Conservation (phyloP, 2,329 filamentous ascomycete species). For the Aspergillus pseudotamarii region DNA sequence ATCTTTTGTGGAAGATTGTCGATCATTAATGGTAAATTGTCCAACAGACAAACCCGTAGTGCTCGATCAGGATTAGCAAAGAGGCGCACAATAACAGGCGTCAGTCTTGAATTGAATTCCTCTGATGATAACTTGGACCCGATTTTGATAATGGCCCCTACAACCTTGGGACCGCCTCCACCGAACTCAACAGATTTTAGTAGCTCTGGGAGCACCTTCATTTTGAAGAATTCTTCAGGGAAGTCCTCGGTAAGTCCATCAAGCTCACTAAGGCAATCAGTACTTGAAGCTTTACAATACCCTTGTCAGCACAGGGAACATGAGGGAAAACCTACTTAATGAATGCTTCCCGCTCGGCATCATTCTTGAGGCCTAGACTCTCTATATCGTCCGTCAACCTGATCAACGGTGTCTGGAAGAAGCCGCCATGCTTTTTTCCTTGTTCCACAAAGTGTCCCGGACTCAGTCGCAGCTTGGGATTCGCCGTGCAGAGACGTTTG, state of each 20-base stretch:
- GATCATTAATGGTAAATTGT: conserved; percentile 88
- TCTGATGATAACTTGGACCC: conserved; percentile 82
- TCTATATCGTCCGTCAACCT: conserved; percentile 92
- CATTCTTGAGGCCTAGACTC: conserved; percentile 83
- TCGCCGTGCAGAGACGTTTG: conserved; percentile 82
- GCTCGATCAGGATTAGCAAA: conserved; percentile 92
- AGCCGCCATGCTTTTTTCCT: conserved; percentile 76
- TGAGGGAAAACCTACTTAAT: conserved; percentile 59
- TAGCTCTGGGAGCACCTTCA: conserved; percentile 92
- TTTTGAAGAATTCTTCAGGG: conserved; percentile 96
- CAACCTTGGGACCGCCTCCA: conserved; percentile 89
- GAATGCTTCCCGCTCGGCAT: conserved; percentile 81
- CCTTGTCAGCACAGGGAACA: neutral
- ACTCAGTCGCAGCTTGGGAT: conserved; percentile 84
- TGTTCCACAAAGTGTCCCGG: conserved; percentile 87
- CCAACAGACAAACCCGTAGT: conserved; percentile 85
- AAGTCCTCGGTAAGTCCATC: conserved; percentile 90
- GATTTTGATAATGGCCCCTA: conserved; percentile 87
- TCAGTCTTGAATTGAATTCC: conserved; percentile 83
- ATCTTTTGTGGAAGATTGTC: conserved; percentile 84
- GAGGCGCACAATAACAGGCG: conserved; percentile 81
- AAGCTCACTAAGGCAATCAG: conserved; percentile 61
- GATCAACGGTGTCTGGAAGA: conserved; percentile 92
- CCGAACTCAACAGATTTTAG: conserved; percentile 99
- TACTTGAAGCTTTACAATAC: conserved; percentile 4